A percentile compares a stretch with the other conserved stretches of the same genome.
Conservation (phyloP, 2,329 filamentous ascomycete species). For the Aureobasidium mangrovei region DNA sequence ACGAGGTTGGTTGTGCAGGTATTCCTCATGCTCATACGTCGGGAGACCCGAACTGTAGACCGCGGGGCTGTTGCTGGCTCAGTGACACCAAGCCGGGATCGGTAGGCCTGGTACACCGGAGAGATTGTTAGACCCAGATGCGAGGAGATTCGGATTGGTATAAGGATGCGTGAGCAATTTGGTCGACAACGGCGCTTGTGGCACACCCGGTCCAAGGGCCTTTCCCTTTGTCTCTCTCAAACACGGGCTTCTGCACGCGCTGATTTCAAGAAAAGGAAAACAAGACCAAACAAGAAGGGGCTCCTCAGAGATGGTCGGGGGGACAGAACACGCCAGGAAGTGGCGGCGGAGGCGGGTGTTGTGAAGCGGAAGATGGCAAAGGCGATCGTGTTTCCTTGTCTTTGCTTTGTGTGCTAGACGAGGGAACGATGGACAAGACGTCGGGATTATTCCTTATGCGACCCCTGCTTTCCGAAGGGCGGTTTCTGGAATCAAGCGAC, state of each 20-base stretch:
- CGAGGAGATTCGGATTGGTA: neutral
- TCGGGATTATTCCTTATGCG: slow-evolving; percentile 11
- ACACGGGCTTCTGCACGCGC: slow-evolving; percentile 11
- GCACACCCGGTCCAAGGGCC: slow-evolving; percentile 11
- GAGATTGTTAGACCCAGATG: neutral
- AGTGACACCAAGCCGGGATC: slow-evolving; percentile 2
- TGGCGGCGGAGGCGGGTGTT: slow-evolving; percentile 11
- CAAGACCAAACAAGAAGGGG: slow-evolving; percentile 3
- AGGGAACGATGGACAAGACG: slow-evolving; percentile 14
- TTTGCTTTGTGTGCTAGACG: slow-evolving; percentile 15
- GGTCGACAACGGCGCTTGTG: slow-evolving; percentile 11
- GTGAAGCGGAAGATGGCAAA: slow-evolving; percentile 6
- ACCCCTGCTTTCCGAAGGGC: neutral
- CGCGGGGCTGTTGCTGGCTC: slow-evolving; percentile 11
- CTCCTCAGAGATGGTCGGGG: neutral
- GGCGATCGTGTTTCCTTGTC: slow-evolving; percentile 12
- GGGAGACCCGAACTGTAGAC: slow-evolving; percentile 1
- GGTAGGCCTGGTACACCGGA: neutral
- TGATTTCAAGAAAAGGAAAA: neutral
- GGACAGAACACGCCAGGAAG: slow-evolving; percentile 7
- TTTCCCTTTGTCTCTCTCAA: slow-evolving; percentile 13
- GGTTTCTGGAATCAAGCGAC: neutral
- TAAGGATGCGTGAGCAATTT: neutral
- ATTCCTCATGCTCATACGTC: slow-evolving; percentile 18
- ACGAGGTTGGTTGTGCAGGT: slow-evolving; percentile 19